Evolutionary conservation across 148 eudicot species (phyloP).

Genomic region (Fagopyrum esculentum): DNA sequence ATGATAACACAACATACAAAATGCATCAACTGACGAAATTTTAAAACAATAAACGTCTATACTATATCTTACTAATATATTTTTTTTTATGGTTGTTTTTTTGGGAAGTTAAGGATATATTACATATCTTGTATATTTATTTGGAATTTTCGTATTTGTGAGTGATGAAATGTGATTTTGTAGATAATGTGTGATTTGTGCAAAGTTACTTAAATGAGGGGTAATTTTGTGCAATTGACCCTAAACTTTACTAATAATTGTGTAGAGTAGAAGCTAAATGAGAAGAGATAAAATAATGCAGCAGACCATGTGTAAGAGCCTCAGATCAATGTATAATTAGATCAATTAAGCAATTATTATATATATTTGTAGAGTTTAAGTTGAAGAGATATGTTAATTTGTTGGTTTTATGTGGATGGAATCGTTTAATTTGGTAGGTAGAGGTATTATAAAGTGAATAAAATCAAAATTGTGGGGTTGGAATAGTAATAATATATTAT

Average conservation of each 20-base stretch:
- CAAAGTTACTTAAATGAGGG: no score
- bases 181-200: no score
- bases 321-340: conserved; percentile 17
- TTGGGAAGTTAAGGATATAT: no score
- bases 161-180: no score
- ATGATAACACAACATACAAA: no score
- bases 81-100: no score
- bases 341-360: neutral
- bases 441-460: neutral
- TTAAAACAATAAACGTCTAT: no score
- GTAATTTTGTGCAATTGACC: no score
- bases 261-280: neutral
- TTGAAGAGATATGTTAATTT: neutral
- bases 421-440: conserved; percentile 1
- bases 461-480: neutral
- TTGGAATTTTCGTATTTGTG: no score
- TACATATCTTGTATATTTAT: no score
- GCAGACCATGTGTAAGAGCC: conserved; percentile 50
- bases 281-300: conserved; percentile 12
- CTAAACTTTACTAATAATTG: neutral
- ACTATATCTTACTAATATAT: no score
- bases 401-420: neutral
- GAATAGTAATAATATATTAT: neutral
- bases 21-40: no score
- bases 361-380: neutral